A percentile compares a stretch with the other conserved stretches of the same genome.
Conservation (phyloP, 495 filamentous ascomycete species). For the Hyaloscypha hepaticicola region DNA sequence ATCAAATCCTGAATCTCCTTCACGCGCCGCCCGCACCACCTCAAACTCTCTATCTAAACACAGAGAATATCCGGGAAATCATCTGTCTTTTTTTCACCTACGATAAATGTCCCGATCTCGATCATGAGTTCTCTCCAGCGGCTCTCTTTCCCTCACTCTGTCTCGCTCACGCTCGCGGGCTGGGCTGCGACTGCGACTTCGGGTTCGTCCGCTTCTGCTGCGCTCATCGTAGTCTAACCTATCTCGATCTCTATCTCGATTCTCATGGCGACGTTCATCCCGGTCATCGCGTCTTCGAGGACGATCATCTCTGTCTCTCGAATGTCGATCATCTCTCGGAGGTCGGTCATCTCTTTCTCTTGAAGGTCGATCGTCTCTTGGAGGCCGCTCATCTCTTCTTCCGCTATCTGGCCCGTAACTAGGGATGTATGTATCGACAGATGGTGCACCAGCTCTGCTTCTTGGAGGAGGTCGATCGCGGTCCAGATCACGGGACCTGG, state of each 20-base stretch:
- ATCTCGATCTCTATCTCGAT: conserved; percentile 38
- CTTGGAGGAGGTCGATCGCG: conserved; percentile 34
- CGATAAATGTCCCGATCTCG: conserved; percentile 24
- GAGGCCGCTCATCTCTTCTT: conserved; percentile 25
- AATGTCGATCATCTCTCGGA: conserved; percentile 32
- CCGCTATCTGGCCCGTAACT: conserved; percentile 41
- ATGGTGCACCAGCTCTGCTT: conserved; percentile 31
- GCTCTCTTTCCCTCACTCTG: conserved; percentile 24
- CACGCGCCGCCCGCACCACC: too few species aligned
- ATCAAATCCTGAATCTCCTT: not conserved
- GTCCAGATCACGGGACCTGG: conserved; percentile 33
- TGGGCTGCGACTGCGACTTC: conserved; percentile 51
- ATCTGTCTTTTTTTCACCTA: conserved; percentile 5
- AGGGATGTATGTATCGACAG: conserved; percentile 62
- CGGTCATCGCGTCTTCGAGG: conserved; percentile 39
- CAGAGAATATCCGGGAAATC: not conserved
- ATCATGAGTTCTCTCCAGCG: conserved; percentile 21
- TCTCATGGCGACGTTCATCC: conserved; percentile 29
- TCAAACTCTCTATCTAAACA: not conserved
- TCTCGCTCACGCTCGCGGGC: conserved; percentile 40
- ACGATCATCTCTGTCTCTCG: conserved; percentile 44
- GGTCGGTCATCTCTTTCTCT: conserved; percentile 20
- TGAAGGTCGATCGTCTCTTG: conserved; percentile 13
- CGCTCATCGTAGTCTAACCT: conserved; percentile 49
- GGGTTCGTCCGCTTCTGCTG: conserved; percentile 43